A percentile compares a stretch with the other conserved stretches of the same genome.
These are phyloP conservation scores for Phragmites australis DNA, from an alignment of 176 grass and related monocot species.

Conservation along the genomic window DNA sequence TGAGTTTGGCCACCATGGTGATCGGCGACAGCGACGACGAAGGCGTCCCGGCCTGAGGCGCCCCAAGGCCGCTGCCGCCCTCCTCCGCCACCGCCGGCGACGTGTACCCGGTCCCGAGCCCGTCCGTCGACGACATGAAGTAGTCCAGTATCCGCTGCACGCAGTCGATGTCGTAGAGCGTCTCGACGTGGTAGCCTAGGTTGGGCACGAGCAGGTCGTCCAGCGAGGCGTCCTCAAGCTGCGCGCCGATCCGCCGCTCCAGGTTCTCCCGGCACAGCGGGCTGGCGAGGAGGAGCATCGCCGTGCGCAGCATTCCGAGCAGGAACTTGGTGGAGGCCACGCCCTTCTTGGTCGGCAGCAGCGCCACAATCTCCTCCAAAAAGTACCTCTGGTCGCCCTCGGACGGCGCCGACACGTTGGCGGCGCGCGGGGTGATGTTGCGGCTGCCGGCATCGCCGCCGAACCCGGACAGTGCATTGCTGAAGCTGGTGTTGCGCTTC, in stretches of 20 bases:
- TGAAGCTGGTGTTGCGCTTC: conserved; percentile 64
- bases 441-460: conserved; percentile 33
- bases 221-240: conserved; percentile 76
- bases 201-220: conserved; percentile 86
- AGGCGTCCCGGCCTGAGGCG: conserved; percentile 31
- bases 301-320: conserved; percentile 71
- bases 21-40: conserved; percentile 46
- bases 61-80: conserved; percentile 20
- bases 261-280: conserved; percentile 70
- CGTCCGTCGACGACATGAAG: conserved; percentile 70
- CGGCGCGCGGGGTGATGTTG: conserved; percentile 45
- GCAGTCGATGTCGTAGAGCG: conserved; percentile 84
- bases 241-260: conserved; percentile 73
- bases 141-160: conserved; percentile 84
- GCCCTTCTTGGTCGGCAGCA: conserved; percentile 76
- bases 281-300: conserved; percentile 73
- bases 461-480: conserved; percentile 35
- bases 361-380: conserved; percentile 86
- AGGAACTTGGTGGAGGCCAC: conserved; percentile 74
- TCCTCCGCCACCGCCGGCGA: conserved; percentile 53
- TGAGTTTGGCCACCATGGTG: conserved; percentile 71
- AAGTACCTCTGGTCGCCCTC: conserved; percentile 77
- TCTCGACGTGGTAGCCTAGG: conserved; percentile 68
- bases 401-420: conserved; percentile 49
- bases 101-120: conserved; percentile 43